Evolutionary conservation across 1,139 yeast species (phyloP).

Genomic region (Yamadazyma epiphylla): DNA sequence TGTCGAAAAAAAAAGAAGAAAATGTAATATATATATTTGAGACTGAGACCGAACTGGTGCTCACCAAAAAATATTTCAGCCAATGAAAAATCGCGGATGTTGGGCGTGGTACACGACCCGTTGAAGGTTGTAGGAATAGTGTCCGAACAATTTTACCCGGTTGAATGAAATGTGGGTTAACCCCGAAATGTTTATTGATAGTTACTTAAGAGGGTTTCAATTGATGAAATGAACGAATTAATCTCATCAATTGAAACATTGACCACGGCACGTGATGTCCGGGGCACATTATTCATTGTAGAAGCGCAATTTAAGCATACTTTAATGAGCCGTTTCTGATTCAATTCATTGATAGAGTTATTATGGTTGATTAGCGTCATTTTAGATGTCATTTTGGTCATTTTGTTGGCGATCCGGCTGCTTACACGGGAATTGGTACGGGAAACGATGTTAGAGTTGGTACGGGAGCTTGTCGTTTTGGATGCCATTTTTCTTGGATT

Average conservation of each 20-base stretch:
- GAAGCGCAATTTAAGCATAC: slow-evolving; percentile 20
- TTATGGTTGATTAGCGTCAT: slow-evolving; percentile 11
- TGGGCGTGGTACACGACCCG: neutral
- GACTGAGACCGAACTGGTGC: neutral
- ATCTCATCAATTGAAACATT: slow-evolving; percentile 8
- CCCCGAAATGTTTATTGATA: no score
- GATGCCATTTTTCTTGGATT: no score
- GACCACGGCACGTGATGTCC: slow-evolving; percentile 5
- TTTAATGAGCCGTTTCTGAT: slow-evolving; percentile 17
- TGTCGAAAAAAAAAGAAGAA: neutral
- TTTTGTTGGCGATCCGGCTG: no score
- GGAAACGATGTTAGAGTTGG: no score
- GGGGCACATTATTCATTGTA: slow-evolving; percentile 6
- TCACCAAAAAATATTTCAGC: neutral
- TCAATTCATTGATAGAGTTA: slow-evolving; percentile 16
- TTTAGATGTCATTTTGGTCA: no score
- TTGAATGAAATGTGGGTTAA: no score
- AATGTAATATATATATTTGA: neutral
- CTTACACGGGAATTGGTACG: no score
- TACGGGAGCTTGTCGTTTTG: no score
- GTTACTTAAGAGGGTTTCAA: no score
- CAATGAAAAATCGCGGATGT: neutral
- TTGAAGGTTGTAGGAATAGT: no score
- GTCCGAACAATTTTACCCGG: no score
- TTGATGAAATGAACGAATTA: slow-evolving; percentile 9